Percentiles rank a stretch among this genome's conserved stretches.
Conservation (phyloP, 768 basidiomycete genomes). For the Collybia mongolica region DNA sequence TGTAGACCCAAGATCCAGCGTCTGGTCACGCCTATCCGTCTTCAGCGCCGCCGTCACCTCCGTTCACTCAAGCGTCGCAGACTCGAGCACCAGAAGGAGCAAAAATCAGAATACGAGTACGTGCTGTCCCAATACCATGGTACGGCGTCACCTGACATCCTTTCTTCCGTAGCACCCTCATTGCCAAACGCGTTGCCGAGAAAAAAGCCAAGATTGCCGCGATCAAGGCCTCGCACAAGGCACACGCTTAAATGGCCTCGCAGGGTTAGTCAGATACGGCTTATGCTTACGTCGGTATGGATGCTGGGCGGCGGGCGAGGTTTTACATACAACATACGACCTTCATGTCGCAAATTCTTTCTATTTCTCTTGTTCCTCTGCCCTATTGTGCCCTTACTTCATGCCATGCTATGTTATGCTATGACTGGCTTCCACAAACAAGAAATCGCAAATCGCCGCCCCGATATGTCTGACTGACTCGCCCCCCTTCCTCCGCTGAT, state of each 20-base stretch:
- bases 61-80: slow-evolving; percentile 84
- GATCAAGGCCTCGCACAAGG: slow-evolving; percentile 81
- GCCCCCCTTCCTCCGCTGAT: no score
- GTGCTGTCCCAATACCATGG: slow-evolving; percentile 20
- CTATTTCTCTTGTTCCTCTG: no score
- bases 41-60: slow-evolving; percentile 95
- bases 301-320: no score
- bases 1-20: slow-evolving; percentile 93
- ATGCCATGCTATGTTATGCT: no score
- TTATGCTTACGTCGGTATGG: no score
- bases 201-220: slow-evolving; percentile 91
- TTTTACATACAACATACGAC: no score
- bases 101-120: slow-evolving; percentile 91
- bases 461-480: no score
- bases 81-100: slow-evolving; percentile 91
- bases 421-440: no score
- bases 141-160: not conserved
- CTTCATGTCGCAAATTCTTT: no score
- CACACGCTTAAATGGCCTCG: not conserved
- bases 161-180: slow-evolving; percentile 45
- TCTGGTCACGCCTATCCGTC: slow-evolving; percentile 90
- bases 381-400: no score
- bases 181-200: slow-evolving; percentile 90
- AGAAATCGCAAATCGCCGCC: no score
- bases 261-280: no score